A percentile compares a stretch with the other conserved stretches of the same genome.
phyloP scores from a whole-genome alignment of 2,329 filamentous ascomycete species.

The Akanthomyces muscarius region DNA sequence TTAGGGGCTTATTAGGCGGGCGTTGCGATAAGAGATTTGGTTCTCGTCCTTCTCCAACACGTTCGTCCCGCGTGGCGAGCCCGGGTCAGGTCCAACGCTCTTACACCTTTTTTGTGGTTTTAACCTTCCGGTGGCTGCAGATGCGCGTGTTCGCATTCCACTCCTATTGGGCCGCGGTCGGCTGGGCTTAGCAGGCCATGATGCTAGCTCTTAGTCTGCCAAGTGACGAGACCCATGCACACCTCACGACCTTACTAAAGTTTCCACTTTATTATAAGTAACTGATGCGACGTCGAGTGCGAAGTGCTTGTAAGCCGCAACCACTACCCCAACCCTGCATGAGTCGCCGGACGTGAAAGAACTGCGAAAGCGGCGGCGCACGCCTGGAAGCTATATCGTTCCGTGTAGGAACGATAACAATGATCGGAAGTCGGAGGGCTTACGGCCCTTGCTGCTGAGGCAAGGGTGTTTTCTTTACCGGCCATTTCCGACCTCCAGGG shows the following conservation, averaged over 20 bases:
- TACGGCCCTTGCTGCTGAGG: not conserved
- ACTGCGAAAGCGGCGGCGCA: not conserved
- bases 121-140: slow-evolving; percentile 1
- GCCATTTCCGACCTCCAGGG: slow-evolving; percentile 5
- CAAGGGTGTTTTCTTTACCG: not conserved
- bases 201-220: slow-evolving; percentile 17
- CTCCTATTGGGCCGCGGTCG: slow-evolving; percentile 6
- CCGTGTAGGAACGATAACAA: slow-evolving; percentile 3
- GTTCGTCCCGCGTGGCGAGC: not conserved
- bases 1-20: not conserved
- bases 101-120: not conserved
- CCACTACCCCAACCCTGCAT: slow-evolving; percentile 12
- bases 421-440: slow-evolving; percentile 7
- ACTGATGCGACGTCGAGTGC: not conserved
- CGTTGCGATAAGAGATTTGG: not conserved
- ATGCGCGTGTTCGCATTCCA: not conserved
- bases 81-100: not conserved
- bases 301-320: slow-evolving; percentile 15
- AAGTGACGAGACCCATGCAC: slow-evolving; percentile 3
- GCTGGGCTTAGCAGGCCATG: slow-evolving; percentile 5
- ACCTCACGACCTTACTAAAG: slow-evolving; percentile 17
- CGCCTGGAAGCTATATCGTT: not conserved
- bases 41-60: not conserved
- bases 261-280: slow-evolving; percentile 17
- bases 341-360: not conserved